A percentile compares a stretch with the other conserved stretches of the same genome.
phyloP scores from a whole-genome alignment of 208 protist species.

The Acanthamoeba rhysodes region DNA sequence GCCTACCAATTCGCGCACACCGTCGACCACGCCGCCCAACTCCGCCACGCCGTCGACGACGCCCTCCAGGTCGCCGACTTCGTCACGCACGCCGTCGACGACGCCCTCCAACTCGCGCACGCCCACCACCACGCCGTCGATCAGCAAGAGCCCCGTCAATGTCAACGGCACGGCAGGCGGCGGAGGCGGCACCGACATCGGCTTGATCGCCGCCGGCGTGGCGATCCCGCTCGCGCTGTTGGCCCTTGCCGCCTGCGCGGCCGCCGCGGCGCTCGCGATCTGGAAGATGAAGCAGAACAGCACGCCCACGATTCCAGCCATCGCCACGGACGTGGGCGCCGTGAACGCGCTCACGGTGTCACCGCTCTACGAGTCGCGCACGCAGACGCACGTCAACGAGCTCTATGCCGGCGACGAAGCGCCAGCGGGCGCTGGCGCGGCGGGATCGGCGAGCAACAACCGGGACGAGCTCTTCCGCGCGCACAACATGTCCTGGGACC shows the following conservation, averaged over 20 bases:
- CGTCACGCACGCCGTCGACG: not conserved
- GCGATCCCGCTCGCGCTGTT: not conserved
- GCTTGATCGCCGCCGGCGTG: not conserved
- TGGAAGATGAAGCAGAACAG: not conserved
- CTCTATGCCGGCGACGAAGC: constrained; percentile 6
- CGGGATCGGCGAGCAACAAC: not conserved
- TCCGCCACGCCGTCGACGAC: not conserved
- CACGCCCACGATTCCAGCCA: not conserved
- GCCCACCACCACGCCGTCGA: not conserved
- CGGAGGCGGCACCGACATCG: not conserved
- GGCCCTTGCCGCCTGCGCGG: not conserved
- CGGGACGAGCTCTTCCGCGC: not conserved
- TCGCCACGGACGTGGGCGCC: not conserved
- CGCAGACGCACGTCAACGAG: constrained; percentile 12
- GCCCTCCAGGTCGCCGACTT: not conserved
- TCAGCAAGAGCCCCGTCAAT: not conserved
- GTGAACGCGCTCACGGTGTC: constrained; percentile 8
- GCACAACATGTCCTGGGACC: constrained; percentile 49
- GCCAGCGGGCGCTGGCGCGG: not conserved
- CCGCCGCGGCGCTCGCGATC: not conserved
- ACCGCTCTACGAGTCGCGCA: constrained; percentile 22
- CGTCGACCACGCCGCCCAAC: not conserved
- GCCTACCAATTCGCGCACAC: not conserved
- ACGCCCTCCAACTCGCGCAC: not conserved
- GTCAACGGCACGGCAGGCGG: not conserved